Conservation (phyloP, 805 yeast species). For the fission yeast (Schizosaccharomyces pombe) region DNA sequence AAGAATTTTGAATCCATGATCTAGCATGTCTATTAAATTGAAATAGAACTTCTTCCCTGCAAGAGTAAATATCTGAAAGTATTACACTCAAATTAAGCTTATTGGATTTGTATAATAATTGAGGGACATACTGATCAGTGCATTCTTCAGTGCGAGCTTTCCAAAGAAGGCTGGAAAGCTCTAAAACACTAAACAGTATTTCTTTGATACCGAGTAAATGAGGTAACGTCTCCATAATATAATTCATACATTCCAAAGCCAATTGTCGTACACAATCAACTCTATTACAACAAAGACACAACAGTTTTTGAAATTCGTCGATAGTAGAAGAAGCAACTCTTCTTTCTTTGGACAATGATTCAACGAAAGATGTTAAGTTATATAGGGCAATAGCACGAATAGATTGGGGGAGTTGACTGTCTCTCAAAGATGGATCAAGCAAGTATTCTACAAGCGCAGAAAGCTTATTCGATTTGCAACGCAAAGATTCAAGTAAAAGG, state of each 20-base stretch:
- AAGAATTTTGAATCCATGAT: constrained; percentile 39
- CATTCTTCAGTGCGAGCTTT: constrained; percentile 68
- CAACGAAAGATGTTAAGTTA: constrained; percentile 13
- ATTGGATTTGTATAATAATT: constrained; percentile 32
- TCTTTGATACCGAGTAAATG: constrained; percentile 52
- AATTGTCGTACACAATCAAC: constrained; percentile 49
- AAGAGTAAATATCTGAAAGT: constrained; percentile 50
- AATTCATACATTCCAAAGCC: constrained; percentile 55
- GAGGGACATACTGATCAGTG: constrained; percentile 63
- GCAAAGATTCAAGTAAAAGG: constrained; percentile 47
- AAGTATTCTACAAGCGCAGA: constrained; percentile 55
- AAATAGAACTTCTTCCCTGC: constrained; percentile 49
- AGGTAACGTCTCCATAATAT: constrained; percentile 43
- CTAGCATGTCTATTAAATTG: constrained; percentile 34
- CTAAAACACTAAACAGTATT: constrained; percentile 57
- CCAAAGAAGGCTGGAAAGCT: constrained; percentile 52
- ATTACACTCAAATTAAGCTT: constrained; percentile 26
- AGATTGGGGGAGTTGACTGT: constrained; percentile 43
- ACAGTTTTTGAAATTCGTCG: constrained; percentile 43
- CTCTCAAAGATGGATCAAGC: constrained; percentile 61
- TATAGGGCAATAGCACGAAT: constrained; percentile 42
- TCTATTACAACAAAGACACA: constrained; percentile 57
- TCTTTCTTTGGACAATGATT: background rate
- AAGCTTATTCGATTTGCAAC: constrained; percentile 64
- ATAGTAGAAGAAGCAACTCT: constrained; percentile 26